A percentile compares a stretch with the other conserved stretches of the same genome.
Conservation (phyloP, 2,329 filamentous ascomycete genomes). For the Beauveria brongniartii region DNA sequence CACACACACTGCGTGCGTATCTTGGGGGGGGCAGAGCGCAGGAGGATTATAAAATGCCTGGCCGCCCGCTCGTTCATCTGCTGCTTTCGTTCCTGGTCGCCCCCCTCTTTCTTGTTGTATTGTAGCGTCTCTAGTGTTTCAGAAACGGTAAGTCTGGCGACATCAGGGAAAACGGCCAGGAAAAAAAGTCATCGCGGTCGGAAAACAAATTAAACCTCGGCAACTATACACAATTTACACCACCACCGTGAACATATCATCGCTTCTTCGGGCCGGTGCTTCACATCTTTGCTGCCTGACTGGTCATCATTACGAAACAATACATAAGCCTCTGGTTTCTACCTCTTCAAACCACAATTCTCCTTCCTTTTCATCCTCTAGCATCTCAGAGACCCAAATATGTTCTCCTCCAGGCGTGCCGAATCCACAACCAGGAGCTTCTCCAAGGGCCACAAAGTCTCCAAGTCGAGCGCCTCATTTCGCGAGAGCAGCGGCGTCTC, state of each 20-base stretch:
- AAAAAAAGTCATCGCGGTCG: not conserved
- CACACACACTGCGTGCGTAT: slow-evolving; percentile 1
- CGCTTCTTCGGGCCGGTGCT: not conserved
- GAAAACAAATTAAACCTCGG: not conserved
- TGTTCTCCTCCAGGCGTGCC: slow-evolving; percentile 40
- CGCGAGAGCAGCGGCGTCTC: slow-evolving; percentile 44
- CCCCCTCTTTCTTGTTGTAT: not conserved
- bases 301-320: not conserved
- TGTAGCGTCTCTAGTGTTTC: not conserved
- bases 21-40: not conserved
- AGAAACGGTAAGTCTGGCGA: not conserved
- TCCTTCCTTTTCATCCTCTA: too few relatives aligned
- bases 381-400: slow-evolving; percentile 17
- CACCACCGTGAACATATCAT: not conserved
- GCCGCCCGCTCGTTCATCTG: not conserved
- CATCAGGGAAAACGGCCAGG: not conserved
- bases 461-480: slow-evolving; percentile 46
- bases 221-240: not conserved
- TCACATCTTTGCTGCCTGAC: slow-evolving; percentile 1
- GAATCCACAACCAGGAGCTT: slow-evolving; percentile 43
- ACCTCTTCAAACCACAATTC: not conserved
- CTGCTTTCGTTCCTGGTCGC: not conserved
- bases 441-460: slow-evolving; percentile 41
- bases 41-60: slow-evolving; percentile 2
- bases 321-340: not conserved